These are phyloP conservation scores for Paramecium primaurelia DNA, from an alignment of 73 alveolate genomes.

Conservation along the genomic window DNA sequence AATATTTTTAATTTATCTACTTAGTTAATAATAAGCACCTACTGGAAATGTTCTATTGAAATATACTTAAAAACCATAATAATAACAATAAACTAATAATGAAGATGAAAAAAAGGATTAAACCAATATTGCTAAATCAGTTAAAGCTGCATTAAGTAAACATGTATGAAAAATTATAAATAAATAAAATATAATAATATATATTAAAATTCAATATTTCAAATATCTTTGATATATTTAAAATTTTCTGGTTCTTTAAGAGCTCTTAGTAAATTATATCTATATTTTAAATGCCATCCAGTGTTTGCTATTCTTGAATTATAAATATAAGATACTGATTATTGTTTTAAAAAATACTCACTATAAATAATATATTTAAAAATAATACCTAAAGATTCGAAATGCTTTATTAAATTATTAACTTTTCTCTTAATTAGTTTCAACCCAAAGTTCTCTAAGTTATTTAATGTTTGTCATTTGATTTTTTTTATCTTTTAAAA, in stretches of 20 bases:
- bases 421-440: background rate
- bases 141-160: constrained; percentile 34
- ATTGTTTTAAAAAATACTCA: background rate
- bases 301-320: constrained; percentile 38
- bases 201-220: background rate
- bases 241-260: constrained; percentile 27
- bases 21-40: constrained; percentile 19
- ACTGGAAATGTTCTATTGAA: background rate
- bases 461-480: constrained; percentile 26
- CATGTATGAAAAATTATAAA: constrained; percentile 13
- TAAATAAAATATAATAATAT: background rate
- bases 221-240: constrained; percentile 28
- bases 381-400: constrained; percentile 18
- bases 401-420: constrained; percentile 22
- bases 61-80: constrained; percentile 3
- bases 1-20: background rate
- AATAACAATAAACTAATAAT: background rate
- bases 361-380: background rate
- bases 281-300: constrained; percentile 43
- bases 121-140: background rate
- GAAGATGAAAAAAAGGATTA: constrained; percentile 11
- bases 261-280: constrained; percentile 29
- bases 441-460: constrained; percentile 43
- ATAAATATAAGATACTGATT: constrained; percentile 7
- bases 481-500: background rate